Conservation (phyloP, 208 protist genomes). For the Porcisia hertigi region DNA sequence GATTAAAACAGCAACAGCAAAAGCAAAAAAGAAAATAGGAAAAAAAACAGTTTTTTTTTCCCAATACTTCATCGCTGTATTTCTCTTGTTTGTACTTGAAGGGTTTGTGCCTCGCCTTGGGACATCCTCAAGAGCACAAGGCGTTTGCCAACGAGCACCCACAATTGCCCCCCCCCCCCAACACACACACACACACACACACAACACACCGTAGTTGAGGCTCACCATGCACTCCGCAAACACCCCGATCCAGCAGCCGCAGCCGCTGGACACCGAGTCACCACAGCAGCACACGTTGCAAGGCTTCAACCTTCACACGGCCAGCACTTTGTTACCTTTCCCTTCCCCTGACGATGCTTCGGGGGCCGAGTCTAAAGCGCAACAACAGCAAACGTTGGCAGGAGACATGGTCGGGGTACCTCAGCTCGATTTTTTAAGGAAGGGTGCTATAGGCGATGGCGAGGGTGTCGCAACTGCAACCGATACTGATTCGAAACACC, state of each 20-base stretch:
- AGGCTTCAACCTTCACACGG: background rate
- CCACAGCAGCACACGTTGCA: background rate
- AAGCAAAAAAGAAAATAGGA: too few species aligned
- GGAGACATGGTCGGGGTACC: background rate
- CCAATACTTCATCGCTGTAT: background rate
- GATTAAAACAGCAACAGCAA: too few species aligned
- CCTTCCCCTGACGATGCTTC: background rate
- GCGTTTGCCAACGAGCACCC: too few species aligned
- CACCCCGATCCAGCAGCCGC: background rate
- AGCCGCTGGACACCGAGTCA: background rate
- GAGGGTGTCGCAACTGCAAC: background rate
- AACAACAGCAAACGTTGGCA: background rate
- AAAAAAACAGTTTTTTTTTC: background rate
- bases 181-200: too few species aligned
- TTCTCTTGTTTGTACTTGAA: background rate
- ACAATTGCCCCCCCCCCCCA: background rate
- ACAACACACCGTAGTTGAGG: conserved; percentile 2
- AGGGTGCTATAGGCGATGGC: background rate
- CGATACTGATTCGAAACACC: background rate
- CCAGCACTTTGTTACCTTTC: background rate
- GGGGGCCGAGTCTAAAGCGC: background rate
- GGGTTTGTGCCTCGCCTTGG: too few species aligned
- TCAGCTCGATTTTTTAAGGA: conserved; percentile 20
- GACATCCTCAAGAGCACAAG: too few species aligned
- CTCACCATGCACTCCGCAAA: background rate